Percentiles rank a stretch among this genome's conserved stretches.
phyloP scores from a whole-genome alignment of 179 eudicot species.

The Silene noctiflora region DNA sequence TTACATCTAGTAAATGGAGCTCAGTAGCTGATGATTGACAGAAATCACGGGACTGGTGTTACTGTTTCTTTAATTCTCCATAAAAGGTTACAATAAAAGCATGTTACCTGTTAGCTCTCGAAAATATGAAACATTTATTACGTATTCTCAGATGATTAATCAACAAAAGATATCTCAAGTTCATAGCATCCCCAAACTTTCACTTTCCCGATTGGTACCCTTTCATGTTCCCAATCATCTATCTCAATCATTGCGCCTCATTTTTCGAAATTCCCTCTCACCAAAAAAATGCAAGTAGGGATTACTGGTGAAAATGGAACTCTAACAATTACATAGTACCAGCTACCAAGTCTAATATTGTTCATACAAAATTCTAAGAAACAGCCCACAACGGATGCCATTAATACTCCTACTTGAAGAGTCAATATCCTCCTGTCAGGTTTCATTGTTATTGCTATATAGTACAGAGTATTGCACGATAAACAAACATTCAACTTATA shows the following conservation, averaged over 20 bases:
- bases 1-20: slow-evolving; percentile 4
- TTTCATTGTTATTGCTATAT: neutral
- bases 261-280: neutral
- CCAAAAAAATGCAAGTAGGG: neutral
- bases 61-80: neutral
- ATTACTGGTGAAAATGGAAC: neutral
- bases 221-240: neutral
- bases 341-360: neutral
- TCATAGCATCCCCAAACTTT: neutral
- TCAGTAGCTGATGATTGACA: slow-evolving; percentile 3
- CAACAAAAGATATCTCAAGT: neutral
- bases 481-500: neutral
- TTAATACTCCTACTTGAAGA: neutral
- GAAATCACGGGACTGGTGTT: neutral
- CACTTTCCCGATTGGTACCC: neutral
- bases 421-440: neutral
- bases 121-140: neutral
- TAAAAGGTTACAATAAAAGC: neutral
- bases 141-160: neutral
- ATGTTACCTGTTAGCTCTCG: neutral
- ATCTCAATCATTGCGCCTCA: neutral
- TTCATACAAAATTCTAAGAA: neutral
- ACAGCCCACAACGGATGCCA: neutral
- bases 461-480: neutral
- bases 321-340: neutral